A percentile compares a stretch with the other conserved stretches of the same genome.
Evolutionary conservation across 305 asterid genomes (phyloP).

Genomic region (Ajuga reptans): DNA sequence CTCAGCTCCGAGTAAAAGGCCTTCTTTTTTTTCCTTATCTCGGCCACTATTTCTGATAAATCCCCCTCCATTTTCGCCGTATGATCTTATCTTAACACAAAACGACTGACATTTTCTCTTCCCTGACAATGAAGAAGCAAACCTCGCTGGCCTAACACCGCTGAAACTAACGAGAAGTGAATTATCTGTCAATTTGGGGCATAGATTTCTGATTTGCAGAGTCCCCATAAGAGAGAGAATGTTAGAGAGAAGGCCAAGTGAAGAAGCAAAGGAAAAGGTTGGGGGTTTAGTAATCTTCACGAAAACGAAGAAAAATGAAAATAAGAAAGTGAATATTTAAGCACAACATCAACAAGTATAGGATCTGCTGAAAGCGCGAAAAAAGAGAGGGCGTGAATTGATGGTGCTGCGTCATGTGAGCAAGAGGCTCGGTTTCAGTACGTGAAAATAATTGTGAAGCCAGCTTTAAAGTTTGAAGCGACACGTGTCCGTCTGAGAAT

Average conservation of each 20-base stretch:
- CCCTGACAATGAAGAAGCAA: slow-evolving; percentile 25
- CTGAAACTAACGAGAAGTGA: slow-evolving; percentile 5
- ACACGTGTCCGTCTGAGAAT: no score
- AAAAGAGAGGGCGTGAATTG: background rate
- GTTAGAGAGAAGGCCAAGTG: slow-evolving; percentile 14
- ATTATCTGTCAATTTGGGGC: slow-evolving; percentile 6
- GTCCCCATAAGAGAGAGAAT: slow-evolving; percentile 28
- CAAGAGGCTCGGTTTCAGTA: no score
- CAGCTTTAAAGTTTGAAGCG: no score
- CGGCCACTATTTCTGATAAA: slow-evolving; percentile 14
- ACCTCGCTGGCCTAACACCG: slow-evolving; percentile 39
- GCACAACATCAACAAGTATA: background rate
- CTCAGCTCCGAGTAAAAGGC: slow-evolving; percentile 43
- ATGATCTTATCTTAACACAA: slow-evolving; percentile 27
- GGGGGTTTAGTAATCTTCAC: background rate
- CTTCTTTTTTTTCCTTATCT: slow-evolving; percentile 35
- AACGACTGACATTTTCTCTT: slow-evolving; percentile 31
- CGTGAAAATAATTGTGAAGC: no score
- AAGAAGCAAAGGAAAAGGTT: slow-evolving; percentile 24
- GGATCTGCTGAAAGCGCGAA: slow-evolving; percentile 31
- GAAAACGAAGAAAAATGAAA: background rate
- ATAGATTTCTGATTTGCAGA: slow-evolving; percentile 22
- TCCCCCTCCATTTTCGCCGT: slow-evolving; percentile 22
- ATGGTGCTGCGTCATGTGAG: background rate
- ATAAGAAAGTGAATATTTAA: slow-evolving; percentile 5